Conservation (phyloP, 306 rosid species). For the Cotoneaster glaucophyllus region DNA sequence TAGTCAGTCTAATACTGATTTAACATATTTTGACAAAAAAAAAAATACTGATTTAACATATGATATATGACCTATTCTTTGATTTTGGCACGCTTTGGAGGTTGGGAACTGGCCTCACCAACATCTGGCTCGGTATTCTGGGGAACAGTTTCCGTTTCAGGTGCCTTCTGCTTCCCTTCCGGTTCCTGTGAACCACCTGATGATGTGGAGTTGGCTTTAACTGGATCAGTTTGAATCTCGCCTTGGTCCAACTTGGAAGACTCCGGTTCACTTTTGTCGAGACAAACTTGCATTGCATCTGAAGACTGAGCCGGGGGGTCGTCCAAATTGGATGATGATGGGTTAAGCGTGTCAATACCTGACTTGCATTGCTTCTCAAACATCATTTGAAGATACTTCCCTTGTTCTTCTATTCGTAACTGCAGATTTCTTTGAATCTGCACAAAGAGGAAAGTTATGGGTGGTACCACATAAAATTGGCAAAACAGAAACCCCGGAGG, state of each 20-base stretch:
- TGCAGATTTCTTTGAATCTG: conserved; percentile 95
- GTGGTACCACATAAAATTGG: not conserved
- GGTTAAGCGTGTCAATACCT: conserved; percentile 26
- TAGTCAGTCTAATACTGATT: conserved; percentile 44
- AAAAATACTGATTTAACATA: conserved; percentile 42
- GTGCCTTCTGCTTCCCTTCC: conserved; percentile 33
- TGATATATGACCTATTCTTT: conserved; percentile 33
- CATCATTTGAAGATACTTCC: conserved; percentile 90
- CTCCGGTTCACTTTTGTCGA: conserved; percentile 44
- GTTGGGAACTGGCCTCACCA: conserved; percentile 32
- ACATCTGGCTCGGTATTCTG: conserved; percentile 32
- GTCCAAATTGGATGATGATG: conserved; percentile 30
- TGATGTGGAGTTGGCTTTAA: conserved; percentile 20
- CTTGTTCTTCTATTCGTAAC: conserved; percentile 96
- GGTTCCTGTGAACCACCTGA: conserved; percentile 27
- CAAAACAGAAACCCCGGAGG: not conserved
- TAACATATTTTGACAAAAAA: too few relatives aligned
- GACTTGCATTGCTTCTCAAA: conserved; percentile 78
- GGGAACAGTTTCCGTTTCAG: conserved; percentile 23
- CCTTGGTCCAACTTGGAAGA: conserved; percentile 33
- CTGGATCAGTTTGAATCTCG: conserved; percentile 25
- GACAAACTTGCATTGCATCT: conserved; percentile 38
- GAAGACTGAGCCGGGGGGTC: conserved; percentile 37
- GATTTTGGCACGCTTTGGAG: conserved; percentile 59
- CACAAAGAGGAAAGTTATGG: not conserved